Evolutionary conservation across 495 filamentous ascomycete genomes (phyloP).

Genomic region (Podospora pseudocomata): DNA sequence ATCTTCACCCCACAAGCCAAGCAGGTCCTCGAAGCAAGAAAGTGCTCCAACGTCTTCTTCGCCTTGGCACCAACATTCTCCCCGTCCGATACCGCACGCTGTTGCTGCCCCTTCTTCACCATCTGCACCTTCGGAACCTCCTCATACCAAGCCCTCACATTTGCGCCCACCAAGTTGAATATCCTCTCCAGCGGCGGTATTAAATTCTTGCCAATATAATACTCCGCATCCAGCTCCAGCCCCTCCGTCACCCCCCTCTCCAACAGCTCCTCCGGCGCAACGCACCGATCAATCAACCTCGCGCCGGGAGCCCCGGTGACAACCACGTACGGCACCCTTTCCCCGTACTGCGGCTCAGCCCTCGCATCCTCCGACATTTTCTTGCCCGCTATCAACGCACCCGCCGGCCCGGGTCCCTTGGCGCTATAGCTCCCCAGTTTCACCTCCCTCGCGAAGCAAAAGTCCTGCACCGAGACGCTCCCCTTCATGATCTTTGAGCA

Average conservation of each 20-base stretch:
- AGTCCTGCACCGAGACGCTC: slow-evolving; percentile 86
- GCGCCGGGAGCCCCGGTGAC: slow-evolving; percentile 82
- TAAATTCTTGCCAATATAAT: slow-evolving; percentile 93
- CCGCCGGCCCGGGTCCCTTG: slow-evolving; percentile 68
- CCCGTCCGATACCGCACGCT: slow-evolving; percentile 28
- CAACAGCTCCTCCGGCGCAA: slow-evolving; percentile 80
- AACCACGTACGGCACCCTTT: slow-evolving; percentile 92
- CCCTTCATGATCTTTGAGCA: slow-evolving; percentile 92
- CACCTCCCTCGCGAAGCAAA: slow-evolving; percentile 90
- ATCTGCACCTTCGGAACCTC: slow-evolving; percentile 91
- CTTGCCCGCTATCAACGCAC: slow-evolving; percentile 78
- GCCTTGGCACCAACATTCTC: background rate
- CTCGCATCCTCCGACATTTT: slow-evolving; percentile 82
- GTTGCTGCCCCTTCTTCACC: slow-evolving; percentile 38
- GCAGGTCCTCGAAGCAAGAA: slow-evolving; percentile 76
- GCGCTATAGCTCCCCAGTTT: slow-evolving; percentile 87
- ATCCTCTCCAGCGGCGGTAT: slow-evolving; percentile 94
- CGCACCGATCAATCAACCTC: slow-evolving; percentile 82
- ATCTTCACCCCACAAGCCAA: slow-evolving; percentile 70
- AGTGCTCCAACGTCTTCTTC: slow-evolving; percentile 74
- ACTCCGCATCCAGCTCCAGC: slow-evolving; percentile 87
- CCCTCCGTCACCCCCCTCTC: slow-evolving; percentile 67
- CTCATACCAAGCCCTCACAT: slow-evolving; percentile 88
- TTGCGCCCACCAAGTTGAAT: slow-evolving; percentile 94
- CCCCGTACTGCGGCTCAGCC: slow-evolving; percentile 89